phyloP scores from a whole-genome alignment of 139 green algal species.

The Parachlorella kessleri region DNA sequence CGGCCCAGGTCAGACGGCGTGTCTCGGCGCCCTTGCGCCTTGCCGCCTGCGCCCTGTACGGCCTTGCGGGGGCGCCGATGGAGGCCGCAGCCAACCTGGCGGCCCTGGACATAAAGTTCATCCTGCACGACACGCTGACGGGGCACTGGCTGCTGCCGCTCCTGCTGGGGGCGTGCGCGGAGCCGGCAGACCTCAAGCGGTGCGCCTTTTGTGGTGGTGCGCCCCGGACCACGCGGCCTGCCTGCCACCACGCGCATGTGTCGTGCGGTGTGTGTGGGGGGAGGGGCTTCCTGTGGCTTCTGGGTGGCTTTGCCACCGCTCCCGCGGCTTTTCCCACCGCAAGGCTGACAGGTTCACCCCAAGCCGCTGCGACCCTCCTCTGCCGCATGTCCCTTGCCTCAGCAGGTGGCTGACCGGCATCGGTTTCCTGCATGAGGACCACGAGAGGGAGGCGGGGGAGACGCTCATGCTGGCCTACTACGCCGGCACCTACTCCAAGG shows the following conservation, averaged over 20 bases:
- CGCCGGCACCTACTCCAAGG: conserved; percentile 78
- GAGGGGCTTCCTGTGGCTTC: background rate
- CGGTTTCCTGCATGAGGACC: conserved; percentile 62
- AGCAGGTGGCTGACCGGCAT: conserved; percentile 41
- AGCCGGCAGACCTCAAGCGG: background rate
- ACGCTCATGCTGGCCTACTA: conserved; percentile 70
- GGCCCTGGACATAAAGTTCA: conserved; percentile 72
- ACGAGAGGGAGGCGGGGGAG: conserved; percentile 73
- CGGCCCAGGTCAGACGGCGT: conserved; percentile 43
- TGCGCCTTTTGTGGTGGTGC: too few species aligned
- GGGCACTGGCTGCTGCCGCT: conserved; percentile 67
- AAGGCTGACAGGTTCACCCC: too few species aligned
- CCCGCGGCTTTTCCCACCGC: too few species aligned
- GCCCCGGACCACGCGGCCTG: too few species aligned
- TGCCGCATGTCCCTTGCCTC: too few species aligned
- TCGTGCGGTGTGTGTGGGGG: background rate
- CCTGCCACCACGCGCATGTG: background rate
- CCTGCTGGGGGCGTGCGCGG: conserved; percentile 34
- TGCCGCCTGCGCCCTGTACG: conserved; percentile 51
- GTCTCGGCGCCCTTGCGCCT: conserved; percentile 62
- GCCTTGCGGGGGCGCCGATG: conserved; percentile 54
- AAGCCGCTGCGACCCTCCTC: too few species aligned
- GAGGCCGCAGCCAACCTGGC: conserved; percentile 29
- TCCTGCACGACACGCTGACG: conserved; percentile 74
- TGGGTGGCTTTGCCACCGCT: too few species aligned